Conservation (phyloP, 768 basidiomycete genomes). For the Lactarius evosmus region DNA sequence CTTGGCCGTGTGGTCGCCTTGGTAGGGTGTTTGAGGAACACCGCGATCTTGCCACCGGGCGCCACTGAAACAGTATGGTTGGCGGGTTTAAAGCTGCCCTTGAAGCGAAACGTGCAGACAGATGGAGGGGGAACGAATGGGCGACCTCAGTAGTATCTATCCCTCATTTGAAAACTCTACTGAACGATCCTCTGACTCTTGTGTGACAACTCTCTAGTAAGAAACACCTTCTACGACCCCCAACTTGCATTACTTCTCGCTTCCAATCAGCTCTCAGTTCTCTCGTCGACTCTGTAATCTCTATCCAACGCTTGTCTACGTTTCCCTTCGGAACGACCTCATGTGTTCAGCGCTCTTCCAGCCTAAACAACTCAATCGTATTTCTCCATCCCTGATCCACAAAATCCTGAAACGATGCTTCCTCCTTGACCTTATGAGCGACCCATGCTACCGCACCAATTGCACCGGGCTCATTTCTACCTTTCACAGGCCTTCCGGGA, state of each 20-base stretch:
- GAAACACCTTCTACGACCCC: not conserved
- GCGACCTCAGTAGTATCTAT: too few species aligned
- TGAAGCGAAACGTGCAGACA: too few species aligned
- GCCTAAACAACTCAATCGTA: constrained; percentile 55
- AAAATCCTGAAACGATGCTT: constrained; percentile 51
- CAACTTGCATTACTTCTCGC: not conserved
- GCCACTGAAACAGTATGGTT: too few species aligned
- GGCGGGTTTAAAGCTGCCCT: too few species aligned
- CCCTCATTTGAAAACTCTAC: not conserved
- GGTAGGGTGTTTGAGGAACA: too few species aligned
- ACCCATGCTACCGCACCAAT: constrained; percentile 75
- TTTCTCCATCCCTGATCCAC: constrained; percentile 60
- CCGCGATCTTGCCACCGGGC: too few species aligned
- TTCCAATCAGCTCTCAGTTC: not conserved
- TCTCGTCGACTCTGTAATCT: not conserved
- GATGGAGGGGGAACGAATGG: not conserved
- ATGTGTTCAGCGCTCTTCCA: constrained; percentile 29
- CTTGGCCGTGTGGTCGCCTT: not conserved
- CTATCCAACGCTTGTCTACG: not conserved
- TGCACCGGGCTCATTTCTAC: constrained; percentile 68
- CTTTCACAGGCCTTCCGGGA: constrained; percentile 62
- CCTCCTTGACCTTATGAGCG: constrained; percentile 47
- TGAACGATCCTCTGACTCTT: not conserved
- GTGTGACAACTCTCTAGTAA: not conserved
- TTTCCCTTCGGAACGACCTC: not conserved